A percentile compares a stretch with the other conserved stretches of the same genome.
phyloP scores from a whole-genome alignment of 2,329 filamentous ascomycete species.

The Ceratocystis diversiconidia region DNA sequence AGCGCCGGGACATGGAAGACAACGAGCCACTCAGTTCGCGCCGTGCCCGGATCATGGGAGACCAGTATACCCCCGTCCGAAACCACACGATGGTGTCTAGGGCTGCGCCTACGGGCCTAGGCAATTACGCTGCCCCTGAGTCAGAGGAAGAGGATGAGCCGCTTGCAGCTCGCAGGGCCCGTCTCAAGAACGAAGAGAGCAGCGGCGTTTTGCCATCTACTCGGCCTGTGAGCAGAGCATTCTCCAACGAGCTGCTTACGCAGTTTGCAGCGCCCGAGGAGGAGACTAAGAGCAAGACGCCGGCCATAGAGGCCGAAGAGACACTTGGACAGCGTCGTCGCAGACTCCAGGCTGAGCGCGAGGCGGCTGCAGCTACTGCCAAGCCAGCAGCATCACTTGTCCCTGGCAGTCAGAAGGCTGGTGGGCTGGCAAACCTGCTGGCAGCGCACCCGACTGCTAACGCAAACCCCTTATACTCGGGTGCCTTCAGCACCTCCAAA shows the following conservation, averaged over 20 bases:
- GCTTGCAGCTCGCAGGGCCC: slow-evolving; percentile 9
- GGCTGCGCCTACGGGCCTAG: slow-evolving; percentile 29
- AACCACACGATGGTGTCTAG: slow-evolving; percentile 21
- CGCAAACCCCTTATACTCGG: slow-evolving; percentile 16
- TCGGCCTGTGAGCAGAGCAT: slow-evolving; percentile 48
- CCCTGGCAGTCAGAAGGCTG: slow-evolving; percentile 27
- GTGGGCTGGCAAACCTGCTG: slow-evolving; percentile 44
- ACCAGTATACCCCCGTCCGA: slow-evolving; percentile 32
- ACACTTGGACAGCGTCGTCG: slow-evolving; percentile 65
- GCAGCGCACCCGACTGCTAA: slow-evolving; percentile 30
- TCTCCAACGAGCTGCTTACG: slow-evolving; percentile 54
- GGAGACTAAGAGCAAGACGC: slow-evolving; percentile 10
- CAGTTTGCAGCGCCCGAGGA: slow-evolving; percentile 34
- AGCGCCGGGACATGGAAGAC: slow-evolving; percentile 74
- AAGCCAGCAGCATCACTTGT: slow-evolving; percentile 23
- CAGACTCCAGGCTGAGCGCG: slow-evolving; percentile 54
- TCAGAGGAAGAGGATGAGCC: slow-evolving; percentile 38
- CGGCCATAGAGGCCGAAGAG: slow-evolving; percentile 49
- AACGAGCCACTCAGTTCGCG: slow-evolving; percentile 75
- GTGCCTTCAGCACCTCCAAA: slow-evolving; percentile 25
- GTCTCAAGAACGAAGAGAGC: slow-evolving; percentile 21
- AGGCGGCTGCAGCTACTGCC: slow-evolving; percentile 47
- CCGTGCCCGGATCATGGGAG: slow-evolving; percentile 58
- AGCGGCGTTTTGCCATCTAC: slow-evolving; percentile 33
- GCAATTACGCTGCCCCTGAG: slow-evolving; percentile 22